Percentiles rank a stretch among this genome's conserved stretches.
phyloP scores from a whole-genome alignment of 1,139 yeast species.

The Scheffersomyces cryptocercus region DNA sequence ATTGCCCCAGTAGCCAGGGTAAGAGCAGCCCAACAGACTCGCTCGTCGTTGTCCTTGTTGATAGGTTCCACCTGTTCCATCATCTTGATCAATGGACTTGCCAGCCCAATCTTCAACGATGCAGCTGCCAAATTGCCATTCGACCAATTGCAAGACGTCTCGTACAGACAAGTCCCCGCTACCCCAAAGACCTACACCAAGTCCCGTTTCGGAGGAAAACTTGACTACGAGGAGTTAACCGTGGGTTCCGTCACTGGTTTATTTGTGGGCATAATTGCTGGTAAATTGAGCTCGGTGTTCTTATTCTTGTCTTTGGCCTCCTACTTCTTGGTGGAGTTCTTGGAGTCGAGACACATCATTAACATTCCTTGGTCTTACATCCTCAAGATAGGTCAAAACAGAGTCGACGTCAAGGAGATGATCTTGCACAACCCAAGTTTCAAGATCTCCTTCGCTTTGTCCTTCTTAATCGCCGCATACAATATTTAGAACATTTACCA shows the following conservation, averaged over 20 bases:
- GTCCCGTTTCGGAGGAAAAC: constrained; percentile 31
- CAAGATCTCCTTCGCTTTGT: constrained; percentile 57
- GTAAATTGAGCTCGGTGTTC: constrained; percentile 63
- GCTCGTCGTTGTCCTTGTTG: constrained; percentile 6
- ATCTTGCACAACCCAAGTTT: constrained; percentile 65
- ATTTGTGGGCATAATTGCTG: constrained; percentile 60
- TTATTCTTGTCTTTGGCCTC: constrained; percentile 53
- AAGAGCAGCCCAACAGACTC: not conserved
- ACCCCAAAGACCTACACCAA: constrained; percentile 1
- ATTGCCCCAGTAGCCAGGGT: constrained; percentile 1
- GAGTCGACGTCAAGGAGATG: constrained; percentile 52
- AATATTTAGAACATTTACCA: constrained; percentile 35
- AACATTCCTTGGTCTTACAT: constrained; percentile 49
- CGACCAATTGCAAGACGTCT: not conserved
- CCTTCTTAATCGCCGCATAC: constrained; percentile 66
- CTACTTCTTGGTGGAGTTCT: constrained; percentile 56
- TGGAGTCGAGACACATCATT: constrained; percentile 59
- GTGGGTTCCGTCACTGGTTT: constrained; percentile 70
- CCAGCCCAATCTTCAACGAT: constrained; percentile 8
- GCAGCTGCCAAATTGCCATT: constrained; percentile 2
- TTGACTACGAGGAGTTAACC: constrained; percentile 66
- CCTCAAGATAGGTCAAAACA: constrained; percentile 46
- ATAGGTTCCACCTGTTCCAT: constrained; percentile 6
- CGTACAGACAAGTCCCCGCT: constrained; percentile 1
- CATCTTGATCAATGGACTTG: constrained; percentile 3